Evolutionary conservation across 768 basidiomycete genomes (phyloP), one percentile per base, ranked within the genome.

Genomic region (Trametes meyenii): DNA sequence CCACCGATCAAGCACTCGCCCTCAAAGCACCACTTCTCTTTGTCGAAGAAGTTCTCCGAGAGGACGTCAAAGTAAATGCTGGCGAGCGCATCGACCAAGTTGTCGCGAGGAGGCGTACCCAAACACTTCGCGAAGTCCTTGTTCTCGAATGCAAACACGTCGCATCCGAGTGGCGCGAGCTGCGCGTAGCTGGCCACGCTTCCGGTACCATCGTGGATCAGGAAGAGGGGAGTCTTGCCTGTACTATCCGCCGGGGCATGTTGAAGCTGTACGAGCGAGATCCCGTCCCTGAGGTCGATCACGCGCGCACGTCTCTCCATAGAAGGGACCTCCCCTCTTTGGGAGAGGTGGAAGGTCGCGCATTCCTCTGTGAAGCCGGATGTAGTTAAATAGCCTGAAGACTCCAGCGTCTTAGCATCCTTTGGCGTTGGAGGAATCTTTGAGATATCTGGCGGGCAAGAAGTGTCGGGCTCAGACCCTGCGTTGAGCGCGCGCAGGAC

Each of bases 201-300:
- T 0, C 90, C 90, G 63, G 86, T 88, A 5, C 90, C 90, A 62
- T 91, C 90, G 65, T 92, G 89, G 11, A 92, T 76, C 23, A 92
- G 78, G 58, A 89, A 81, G 3, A 92, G 76, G 0, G 84, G 88
- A 0, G 71, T 55, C 3, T 50, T 60, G 13, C 54, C 70, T 61
- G 2, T 58, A 43, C 1, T 10, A n/a, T 16, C 36, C 19, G 35
- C 35, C 1, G 56, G 62, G 1, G 56, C 62, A 4, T 24, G 50
- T 17, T 63, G 62, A 13, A 63, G 24, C 0, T 46, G 51, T 2
- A 63, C 39, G 33, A 63, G 46, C 14, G 54, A 39, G 19, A 42
- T 21, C 7, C 52, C 44, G 14, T 26, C 19, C 23, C 5, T 21
- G 45, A 1, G 5, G 21, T 24, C 21, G 44, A 45, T 45, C 10